A percentile compares a stretch with the other conserved stretches of the same genome.
These are phyloP conservation scores for Neonectria hederae DNA, from an alignment of 2,329 filamentous ascomycete species.

Conservation along the genomic window DNA sequence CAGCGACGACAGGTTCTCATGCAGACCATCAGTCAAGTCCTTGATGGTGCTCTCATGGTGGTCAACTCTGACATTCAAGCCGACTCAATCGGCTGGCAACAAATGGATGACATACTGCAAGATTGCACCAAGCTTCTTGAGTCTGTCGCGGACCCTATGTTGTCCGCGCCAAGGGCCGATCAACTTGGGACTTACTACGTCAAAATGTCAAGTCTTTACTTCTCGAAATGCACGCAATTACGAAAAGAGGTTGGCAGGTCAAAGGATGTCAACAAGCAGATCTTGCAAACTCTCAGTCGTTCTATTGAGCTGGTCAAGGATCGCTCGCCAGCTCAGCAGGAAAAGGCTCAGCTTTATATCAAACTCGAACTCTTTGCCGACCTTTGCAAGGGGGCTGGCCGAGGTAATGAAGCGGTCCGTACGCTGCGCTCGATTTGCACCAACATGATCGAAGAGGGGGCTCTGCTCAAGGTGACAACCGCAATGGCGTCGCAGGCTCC, in stretches of 20 bases:
- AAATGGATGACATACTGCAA: conserved; percentile 65
- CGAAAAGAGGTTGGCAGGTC: conserved; percentile 54
- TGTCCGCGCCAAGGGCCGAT: conserved; percentile 44
- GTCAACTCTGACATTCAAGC: conserved; percentile 63
- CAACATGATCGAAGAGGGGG: conserved; percentile 67
- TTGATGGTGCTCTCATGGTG: conserved; percentile 69
- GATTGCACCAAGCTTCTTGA: conserved; percentile 66
- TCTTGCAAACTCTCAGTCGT: conserved; percentile 67
- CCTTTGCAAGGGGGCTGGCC: conserved; percentile 62
- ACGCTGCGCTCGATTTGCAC: conserved; percentile 70
- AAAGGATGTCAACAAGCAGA: conserved; percentile 50
- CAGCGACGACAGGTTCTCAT: conserved; percentile 64
- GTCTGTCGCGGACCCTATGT: conserved; percentile 55
- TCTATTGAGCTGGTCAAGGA: conserved; percentile 71
- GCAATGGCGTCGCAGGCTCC: conserved; percentile 61
- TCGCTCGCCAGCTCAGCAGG: conserved; percentile 63
- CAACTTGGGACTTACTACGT: conserved; percentile 62
- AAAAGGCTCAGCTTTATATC: conserved; percentile 66
- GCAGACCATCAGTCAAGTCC: conserved; percentile 62
- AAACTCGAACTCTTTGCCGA: conserved; percentile 76
- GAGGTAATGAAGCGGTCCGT: conserved; percentile 65
- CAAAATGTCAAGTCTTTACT: conserved; percentile 78
- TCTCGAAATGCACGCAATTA: conserved; percentile 66
- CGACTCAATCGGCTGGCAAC: conserved; percentile 60
- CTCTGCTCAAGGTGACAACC: conserved; percentile 62